Evolutionary conservation across 2,329 filamentous ascomycete species (phyloP).

Genomic region (Hawksworthiomyces lignivorus): DNA sequence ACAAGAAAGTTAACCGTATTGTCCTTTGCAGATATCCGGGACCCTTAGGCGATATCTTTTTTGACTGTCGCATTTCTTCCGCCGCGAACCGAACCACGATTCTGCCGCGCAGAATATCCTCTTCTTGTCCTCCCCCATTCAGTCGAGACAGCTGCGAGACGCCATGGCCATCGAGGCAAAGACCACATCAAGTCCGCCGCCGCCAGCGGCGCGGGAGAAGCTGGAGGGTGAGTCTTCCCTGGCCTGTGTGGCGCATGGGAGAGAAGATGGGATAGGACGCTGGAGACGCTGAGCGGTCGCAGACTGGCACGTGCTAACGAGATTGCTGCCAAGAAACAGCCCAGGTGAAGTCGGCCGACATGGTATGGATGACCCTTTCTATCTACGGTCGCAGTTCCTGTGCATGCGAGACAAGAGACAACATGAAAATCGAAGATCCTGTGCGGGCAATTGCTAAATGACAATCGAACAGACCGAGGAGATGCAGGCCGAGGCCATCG

Average conservation of each 20-base stretch:
- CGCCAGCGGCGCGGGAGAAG: conserved; percentile 60
- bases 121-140: too few relatives aligned
- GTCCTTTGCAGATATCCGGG: too few relatives aligned
- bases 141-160: too few relatives aligned
- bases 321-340: conserved; percentile 48
- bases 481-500: conserved; percentile 92
- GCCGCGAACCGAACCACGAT: too few relatives aligned
- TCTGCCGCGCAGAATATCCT: too few relatives aligned
- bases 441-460: too few relatives aligned
- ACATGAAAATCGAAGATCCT: too few relatives aligned
- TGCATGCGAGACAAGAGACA: not conserved
- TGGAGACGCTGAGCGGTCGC: too few relatives aligned
- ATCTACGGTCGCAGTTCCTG: not conserved
- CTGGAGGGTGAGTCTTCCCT: conserved; percentile 53
- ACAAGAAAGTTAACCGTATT: too few relatives aligned
- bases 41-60: too few relatives aligned
- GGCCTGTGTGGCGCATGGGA: conserved; percentile 3
- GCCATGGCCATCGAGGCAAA: conserved; percentile 22
- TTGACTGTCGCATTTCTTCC: too few relatives aligned
- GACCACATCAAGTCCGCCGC: conserved; percentile 30
- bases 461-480: conserved; percentile 72
- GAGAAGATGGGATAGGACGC: not conserved
- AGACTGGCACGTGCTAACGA: too few relatives aligned
- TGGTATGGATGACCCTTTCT: conserved; percentile 54
- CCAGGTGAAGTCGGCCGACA: conserved; percentile 96